Evolutionary conservation across 2,329 filamentous ascomycete genomes (phyloP).

Genomic region (Ilyonectria sp.): DNA sequence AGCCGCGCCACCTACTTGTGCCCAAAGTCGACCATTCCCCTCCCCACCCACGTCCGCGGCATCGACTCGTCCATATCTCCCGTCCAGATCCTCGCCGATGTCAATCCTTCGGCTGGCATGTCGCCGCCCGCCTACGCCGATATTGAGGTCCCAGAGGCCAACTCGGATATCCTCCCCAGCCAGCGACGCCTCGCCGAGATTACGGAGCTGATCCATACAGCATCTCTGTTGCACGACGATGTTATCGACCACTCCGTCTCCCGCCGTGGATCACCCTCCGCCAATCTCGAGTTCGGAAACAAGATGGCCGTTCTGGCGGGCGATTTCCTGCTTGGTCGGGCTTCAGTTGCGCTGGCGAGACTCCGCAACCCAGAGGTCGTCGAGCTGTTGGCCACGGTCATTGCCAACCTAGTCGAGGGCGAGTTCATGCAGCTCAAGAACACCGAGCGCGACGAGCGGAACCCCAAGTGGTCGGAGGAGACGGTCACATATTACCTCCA

Average conservation of each 20-base stretch:
- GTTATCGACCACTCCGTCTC: conserved; percentile 95
- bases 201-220: conserved; percentile 96
- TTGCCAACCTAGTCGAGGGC: conserved; percentile 96
- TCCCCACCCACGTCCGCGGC: conserved; percentile 59
- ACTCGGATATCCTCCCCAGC: conserved; percentile 86
- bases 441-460: conserved; percentile 88
- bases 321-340: conserved; percentile 94
- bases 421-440: conserved; percentile 99
- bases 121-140: conserved; percentile 58
- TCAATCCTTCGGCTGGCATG: conserved; percentile 76
- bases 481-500: conserved; percentile 94
- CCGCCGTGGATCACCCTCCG: conserved; percentile 86
- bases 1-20: conserved; percentile 89
- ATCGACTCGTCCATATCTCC: conserved; percentile 72
- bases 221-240: conserved; percentile 96
- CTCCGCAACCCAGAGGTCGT: conserved; percentile 94
- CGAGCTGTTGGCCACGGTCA: conserved; percentile 94
- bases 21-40: conserved; percentile 67
- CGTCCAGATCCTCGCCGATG: conserved; percentile 77
- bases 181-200: conserved; percentile 96
- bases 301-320: conserved; percentile 99
- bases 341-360: conserved; percentile 92
- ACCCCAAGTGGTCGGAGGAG: conserved; percentile 89
- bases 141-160: conserved; percentile 55
- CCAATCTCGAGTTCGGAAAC: conserved; percentile 96